These are phyloP conservation scores for Neurospora pannonica DNA, from an alignment of 495 filamentous ascomycete genomes.

Conservation along the genomic window DNA sequence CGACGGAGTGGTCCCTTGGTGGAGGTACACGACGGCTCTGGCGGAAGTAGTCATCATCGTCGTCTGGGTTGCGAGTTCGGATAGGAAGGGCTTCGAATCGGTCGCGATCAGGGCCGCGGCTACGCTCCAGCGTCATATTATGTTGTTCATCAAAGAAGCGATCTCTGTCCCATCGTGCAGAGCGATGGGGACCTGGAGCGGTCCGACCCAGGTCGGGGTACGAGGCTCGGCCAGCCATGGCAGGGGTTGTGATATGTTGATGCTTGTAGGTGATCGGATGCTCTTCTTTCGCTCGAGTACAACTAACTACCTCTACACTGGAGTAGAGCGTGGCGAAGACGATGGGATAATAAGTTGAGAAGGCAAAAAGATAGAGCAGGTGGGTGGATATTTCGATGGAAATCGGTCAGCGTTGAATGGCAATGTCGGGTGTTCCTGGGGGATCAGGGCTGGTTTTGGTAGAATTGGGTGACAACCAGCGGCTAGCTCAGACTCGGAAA, in stretches of 20 bases:
- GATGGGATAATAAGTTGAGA: background rate
- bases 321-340: background rate
- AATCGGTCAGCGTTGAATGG: background rate
- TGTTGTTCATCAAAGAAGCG: constrained; percentile 25
- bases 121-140: constrained; percentile 14
- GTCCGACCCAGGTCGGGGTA: constrained; percentile 24
- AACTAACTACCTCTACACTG: background rate
- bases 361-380: background rate
- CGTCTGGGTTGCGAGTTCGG: constrained; percentile 4
- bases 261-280: background rate
- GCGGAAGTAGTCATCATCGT: constrained; percentile 18
- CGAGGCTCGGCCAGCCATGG: constrained; percentile 23
- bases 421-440: background rate
- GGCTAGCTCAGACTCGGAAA: background rate
- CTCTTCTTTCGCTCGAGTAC: background rate
- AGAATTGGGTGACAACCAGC: background rate
- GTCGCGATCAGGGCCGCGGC: constrained; percentile 25
- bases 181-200: constrained; percentile 18
- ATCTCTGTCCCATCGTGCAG: constrained; percentile 35
- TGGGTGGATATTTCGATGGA: background rate
- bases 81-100: constrained; percentile 15
- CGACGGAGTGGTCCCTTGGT: constrained; percentile 21
- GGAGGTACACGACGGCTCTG: constrained; percentile 6
- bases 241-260: background rate
- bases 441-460: background rate